Percentiles rank a stretch among this genome's conserved stretches.
Evolutionary conservation across 306 rosid genomes (phyloP).

Genomic region (Herpetospermum pedunculosum): DNA sequence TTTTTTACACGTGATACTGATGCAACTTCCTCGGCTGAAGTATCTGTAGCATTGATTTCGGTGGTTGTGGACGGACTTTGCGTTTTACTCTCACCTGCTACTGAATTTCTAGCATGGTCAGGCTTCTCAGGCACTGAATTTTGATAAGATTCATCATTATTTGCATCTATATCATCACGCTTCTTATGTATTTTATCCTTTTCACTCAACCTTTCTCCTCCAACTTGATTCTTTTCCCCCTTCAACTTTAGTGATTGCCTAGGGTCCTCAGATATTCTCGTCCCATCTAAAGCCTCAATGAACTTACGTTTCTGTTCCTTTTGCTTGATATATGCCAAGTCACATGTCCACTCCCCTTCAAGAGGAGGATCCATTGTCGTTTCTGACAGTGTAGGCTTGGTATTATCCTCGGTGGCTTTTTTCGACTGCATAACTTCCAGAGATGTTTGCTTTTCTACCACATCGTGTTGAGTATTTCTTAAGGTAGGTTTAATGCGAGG

Average conservation of each 20-base stretch:
- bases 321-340: slow-evolving; percentile 4
- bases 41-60: slow-evolving; percentile 14
- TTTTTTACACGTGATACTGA: slow-evolving; percentile 12
- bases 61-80: slow-evolving; percentile 12
- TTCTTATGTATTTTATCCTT: slow-evolving; percentile 13
- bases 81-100: slow-evolving; percentile 13
- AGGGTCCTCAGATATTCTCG: slow-evolving; percentile 10
- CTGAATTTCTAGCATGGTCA: slow-evolving; percentile 10
- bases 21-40: slow-evolving; percentile 16
- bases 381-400: slow-evolving; percentile 10
- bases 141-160: slow-evolving; percentile 19
- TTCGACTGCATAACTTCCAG: slow-evolving; percentile 11
- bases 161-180: slow-evolving; percentile 13
- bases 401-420: slow-evolving; percentile 14
- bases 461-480: slow-evolving; percentile 17
- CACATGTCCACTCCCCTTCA: slow-evolving; percentile 15
- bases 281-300: slow-evolving; percentile 1
- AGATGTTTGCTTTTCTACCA: slow-evolving; percentile 15
- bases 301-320: slow-evolving; percentile 9
- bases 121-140: slow-evolving; percentile 4
- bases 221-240: not conserved
- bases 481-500: slow-evolving; percentile 41
- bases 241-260: not conserved
- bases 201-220: slow-evolving; percentile 15
- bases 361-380: not conserved